Conservation (phyloP, 2,329 filamentous ascomycete species). For the Neofusicoccum kwambonambiense region DNA sequence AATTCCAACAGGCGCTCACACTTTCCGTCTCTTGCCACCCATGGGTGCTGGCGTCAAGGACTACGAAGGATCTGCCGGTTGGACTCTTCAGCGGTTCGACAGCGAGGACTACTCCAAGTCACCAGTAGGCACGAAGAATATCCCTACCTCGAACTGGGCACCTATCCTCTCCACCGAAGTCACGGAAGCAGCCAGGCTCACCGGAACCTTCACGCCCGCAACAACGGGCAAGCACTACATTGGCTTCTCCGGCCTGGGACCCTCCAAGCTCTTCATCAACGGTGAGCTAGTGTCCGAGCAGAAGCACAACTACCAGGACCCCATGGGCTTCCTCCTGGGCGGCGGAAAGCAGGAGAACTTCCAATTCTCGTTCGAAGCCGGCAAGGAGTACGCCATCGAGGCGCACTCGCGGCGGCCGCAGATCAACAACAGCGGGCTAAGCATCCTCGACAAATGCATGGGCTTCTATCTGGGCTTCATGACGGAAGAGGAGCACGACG, state of each 20-base stretch:
- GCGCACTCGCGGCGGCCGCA: constrained; percentile 61
- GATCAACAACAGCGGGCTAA: constrained; percentile 64
- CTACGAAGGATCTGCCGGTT: constrained; percentile 29
- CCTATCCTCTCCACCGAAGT: constrained; percentile 26
- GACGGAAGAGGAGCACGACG: constrained; percentile 61
- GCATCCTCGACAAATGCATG: constrained; percentile 61
- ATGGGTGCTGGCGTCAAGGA: constrained; percentile 29
- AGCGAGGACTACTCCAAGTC: constrained; percentile 27
- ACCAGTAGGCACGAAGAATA: constrained; percentile 27
- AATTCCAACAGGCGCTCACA: constrained; percentile 27
- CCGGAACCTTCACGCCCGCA: constrained; percentile 45
- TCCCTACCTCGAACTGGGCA: constrained; percentile 27
- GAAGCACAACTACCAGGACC: constrained; percentile 60
- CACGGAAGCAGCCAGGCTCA: constrained; percentile 25
- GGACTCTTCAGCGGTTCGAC: constrained; percentile 33
- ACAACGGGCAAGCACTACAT: constrained; percentile 63
- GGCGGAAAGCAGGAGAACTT: constrained; percentile 39
- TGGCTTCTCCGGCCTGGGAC: constrained; percentile 67
- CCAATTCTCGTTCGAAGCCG: constrained; percentile 63
- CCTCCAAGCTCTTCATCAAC: constrained; percentile 61
- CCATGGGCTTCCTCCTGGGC: constrained; percentile 47
- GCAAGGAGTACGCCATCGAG: constrained; percentile 61
- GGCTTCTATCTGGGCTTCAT: constrained; percentile 68
- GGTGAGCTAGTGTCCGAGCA: constrained; percentile 58
- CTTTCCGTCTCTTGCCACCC: constrained; percentile 34